Base-by-base conservation (phyloP, 2,329 filamentous ascomycete species). In the Ophiostoma populinum region DNA sequence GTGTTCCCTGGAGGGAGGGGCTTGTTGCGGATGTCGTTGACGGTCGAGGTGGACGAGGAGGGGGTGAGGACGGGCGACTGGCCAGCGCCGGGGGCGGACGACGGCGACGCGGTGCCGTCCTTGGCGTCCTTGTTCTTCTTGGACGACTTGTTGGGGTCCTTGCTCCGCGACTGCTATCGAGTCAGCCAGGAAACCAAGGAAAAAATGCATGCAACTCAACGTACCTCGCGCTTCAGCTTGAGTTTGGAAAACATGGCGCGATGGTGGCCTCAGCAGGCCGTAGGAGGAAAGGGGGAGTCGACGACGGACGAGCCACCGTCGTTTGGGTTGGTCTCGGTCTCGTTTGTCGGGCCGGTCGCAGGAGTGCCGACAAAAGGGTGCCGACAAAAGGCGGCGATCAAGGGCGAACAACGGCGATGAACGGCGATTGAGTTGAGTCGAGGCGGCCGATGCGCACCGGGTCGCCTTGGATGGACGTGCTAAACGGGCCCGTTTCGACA, bases 21-120 rank as follows among this genome's bases (percentile, higher is more conserved):
- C 58, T 92, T 93, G 56, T 80, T 86, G 55, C 85, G 77, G 46
- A 73, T 63, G 52, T 94, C 86, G 58, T 79, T 80, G 48, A 94
- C 65, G 43, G 83, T 79, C 38, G 85, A 87, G 35, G 81, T 81
- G 35, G 86, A 94, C 32, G 86, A 93, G 30, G 82, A 82, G 16
- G 87, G 86, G 19, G 87, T 94, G 40, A 71, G 55, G 42, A 65
- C 63, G 32, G 72, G 71, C 27, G 72, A 76, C 54, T 75, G 70
- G 45, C 62, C 65, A 7, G 47, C 49, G 34, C 61, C 50, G 3
- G 42, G 25, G 48, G 75, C 66, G 44, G 72, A 72, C 44, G 73
- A 78, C 35, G 85, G 83, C 40, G 86, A 92, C 31, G 81, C 73
- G 44, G 80, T 82, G 53, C 82, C 82, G 55, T 77, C 72, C 54